Base-by-base conservation (phyloP, 1,284 basidiomycete genomes). In the Ganoderma lingzhi region DNA sequence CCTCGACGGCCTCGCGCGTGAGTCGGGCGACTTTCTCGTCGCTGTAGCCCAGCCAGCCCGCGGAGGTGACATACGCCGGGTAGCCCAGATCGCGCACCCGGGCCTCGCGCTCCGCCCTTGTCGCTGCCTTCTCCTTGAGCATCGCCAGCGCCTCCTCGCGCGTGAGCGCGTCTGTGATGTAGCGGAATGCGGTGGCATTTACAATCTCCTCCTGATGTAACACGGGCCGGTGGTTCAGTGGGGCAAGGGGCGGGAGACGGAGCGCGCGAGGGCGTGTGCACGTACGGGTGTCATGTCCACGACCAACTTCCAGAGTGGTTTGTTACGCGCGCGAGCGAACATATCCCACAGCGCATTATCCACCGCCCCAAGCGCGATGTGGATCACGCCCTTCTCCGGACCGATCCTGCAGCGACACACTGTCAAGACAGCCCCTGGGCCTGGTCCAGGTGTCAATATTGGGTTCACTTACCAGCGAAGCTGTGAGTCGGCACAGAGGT, bases 11-110 rank as follows among this genome's bases (percentile, higher is more conserved):
- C 78, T 95, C 93, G 77, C 91, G 92, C 2, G 95, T 98, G 65
- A 99, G 87, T 19, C 90, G 88, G 3, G 90, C 88, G 60, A 98
- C 90, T 80, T 98, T 98, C 78, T 96, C 96, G 78, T 98, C 96
- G 39, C 88, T 89, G 83, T 98, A 98, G 2, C 91, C 94, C 30
- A 96, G 87, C 96, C 96, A 97, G 63, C 96, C 96, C 35, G 94
- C 96, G 15, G 93, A 95, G 14, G 96, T 98, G 41, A 98, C 95
- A 80, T 98, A 98, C 37, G 96, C 95, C 28, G 96, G 96, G 82
- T 98, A 98, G 84, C 92, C 93, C 65, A 88, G 68, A 73, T 90
- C 84, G 70, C 85, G 85, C 32, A 96, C 95, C 65, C 85, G 89
- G 15, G 83, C 86, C 79, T 97, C 94, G 48, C 96, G 86, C 71